phyloP scores from a whole-genome alignment of 2,329 filamentous ascomycete species.

The Hypomyces perniciosus region DNA sequence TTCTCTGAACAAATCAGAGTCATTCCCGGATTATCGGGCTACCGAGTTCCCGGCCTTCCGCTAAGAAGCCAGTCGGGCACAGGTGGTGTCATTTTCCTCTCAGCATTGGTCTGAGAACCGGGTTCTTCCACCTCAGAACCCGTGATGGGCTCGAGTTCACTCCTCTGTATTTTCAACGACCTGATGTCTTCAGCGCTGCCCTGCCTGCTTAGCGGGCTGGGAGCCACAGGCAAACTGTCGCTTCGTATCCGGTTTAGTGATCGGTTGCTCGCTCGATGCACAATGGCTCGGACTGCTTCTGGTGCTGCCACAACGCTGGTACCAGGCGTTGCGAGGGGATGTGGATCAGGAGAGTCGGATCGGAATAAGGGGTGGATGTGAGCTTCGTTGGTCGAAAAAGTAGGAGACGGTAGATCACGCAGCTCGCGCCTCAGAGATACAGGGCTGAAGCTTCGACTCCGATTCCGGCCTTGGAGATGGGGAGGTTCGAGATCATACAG shows the following conservation, averaged over 20 bases:
- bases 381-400: slow-evolving; percentile 45
- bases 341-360: slow-evolving; percentile 62
- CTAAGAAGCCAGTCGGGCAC: slow-evolving; percentile 57
- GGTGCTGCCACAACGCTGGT: slow-evolving; percentile 68
- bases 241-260: slow-evolving; percentile 50
- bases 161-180: slow-evolving; percentile 14
- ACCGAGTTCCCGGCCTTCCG: not conserved
- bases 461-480: slow-evolving; percentile 26
- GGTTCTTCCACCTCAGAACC: slow-evolving; percentile 21
- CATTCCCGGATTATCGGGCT: not conserved
- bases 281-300: slow-evolving; percentile 58
- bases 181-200: slow-evolving; percentile 45
- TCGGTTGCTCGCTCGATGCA: slow-evolving; percentile 45
- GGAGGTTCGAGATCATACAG: slow-evolving; percentile 52
- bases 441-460: slow-evolving; percentile 50
- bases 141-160: slow-evolving; percentile 16
- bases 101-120: slow-evolving; percentile 15
- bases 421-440: slow-evolving; percentile 27
- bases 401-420: slow-evolving; percentile 13
- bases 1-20: not conserved
- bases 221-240: slow-evolving; percentile 43
- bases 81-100: slow-evolving; percentile 51
- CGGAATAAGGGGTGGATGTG: slow-evolving; percentile 76
- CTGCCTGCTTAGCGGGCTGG: slow-evolving; percentile 43
- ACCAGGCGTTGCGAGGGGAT: slow-evolving; percentile 59